These are phyloP conservation scores for Curvularia lunata DNA, from an alignment of 2,329 filamentous ascomycete genomes.

Conservation along the genomic window DNA sequence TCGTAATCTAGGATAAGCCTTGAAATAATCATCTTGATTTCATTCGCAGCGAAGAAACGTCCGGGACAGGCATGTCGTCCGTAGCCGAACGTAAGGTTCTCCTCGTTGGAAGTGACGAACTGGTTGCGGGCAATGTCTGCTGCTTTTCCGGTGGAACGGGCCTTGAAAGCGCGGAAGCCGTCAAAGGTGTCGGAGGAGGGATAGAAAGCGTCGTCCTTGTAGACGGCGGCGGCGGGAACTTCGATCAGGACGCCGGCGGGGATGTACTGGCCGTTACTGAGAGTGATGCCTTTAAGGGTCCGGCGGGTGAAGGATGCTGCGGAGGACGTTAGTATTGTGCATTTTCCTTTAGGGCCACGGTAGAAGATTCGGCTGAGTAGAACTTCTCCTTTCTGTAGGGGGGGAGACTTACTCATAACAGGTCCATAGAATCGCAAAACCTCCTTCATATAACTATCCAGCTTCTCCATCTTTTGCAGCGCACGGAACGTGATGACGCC, in stretches of 20 bases:
- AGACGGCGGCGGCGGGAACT: constrained; percentile 36
- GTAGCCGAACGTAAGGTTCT: constrained; percentile 38
- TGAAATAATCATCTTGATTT: constrained; percentile 45
- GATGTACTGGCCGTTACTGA: constrained; percentile 61
- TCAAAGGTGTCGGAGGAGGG: constrained; percentile 38
- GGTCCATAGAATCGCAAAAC: constrained; percentile 35
- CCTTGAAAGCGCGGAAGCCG: constrained; percentile 41
- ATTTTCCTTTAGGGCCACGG: too few species aligned
- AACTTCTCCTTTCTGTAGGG: too few species aligned
- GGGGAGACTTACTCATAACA: constrained; percentile 26
- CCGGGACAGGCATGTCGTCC: constrained; percentile 44
- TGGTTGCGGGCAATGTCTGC: constrained; percentile 39
- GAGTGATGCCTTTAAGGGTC: constrained; percentile 58
- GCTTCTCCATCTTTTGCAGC: constrained; percentile 44
- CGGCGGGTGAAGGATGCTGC: constrained; percentile 57
- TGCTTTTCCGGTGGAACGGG: constrained; percentile 31
- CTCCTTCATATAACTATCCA: constrained; percentile 50
- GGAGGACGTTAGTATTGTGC: neutral
- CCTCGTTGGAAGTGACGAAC: constrained; percentile 38
- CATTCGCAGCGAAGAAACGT: constrained; percentile 42
- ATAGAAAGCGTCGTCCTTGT: constrained; percentile 33
- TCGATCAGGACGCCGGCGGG: constrained; percentile 46
- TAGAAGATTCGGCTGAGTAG: too few species aligned
- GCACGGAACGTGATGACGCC: constrained; percentile 39
- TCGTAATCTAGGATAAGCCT: constrained; percentile 38